These are phyloP conservation scores for Aurinia saxatilis DNA, from an alignment of 345 rosid genomes.

Conservation along the genomic window DNA sequence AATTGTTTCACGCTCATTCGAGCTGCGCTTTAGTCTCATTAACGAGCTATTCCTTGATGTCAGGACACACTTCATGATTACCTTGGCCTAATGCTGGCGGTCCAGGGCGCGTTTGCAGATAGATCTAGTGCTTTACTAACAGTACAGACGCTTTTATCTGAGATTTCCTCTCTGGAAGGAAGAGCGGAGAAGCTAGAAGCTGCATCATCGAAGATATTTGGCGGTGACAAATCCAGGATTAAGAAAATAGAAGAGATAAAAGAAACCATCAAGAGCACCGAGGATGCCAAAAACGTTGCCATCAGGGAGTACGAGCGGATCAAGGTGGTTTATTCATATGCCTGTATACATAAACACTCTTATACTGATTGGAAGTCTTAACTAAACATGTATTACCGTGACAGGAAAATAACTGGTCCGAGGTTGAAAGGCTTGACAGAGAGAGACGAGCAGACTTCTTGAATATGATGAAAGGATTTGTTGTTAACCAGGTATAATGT, in stretches of 20 bases:
- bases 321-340: slow-evolving; percentile 39
- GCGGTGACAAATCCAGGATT: slow-evolving; percentile 93
- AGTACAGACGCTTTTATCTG: slow-evolving; percentile 85
- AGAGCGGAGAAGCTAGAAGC: slow-evolving; percentile 90
- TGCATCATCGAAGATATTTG: slow-evolving; percentile 90
- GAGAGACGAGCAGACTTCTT: slow-evolving; percentile 77
- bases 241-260: slow-evolving; percentile 80
- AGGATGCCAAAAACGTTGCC: slow-evolving; percentile 84
- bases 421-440: slow-evolving; percentile 77
- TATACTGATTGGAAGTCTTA: background rate
- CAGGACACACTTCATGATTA: slow-evolving; percentile 93
- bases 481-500: slow-evolving; percentile 66
- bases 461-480: slow-evolving; percentile 92
- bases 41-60: background rate
- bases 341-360: background rate
- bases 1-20: background rate
- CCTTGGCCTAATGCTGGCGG: slow-evolving; percentile 83
- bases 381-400: background rate
- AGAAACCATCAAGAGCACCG: slow-evolving; percentile 69
- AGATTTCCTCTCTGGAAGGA: slow-evolving; percentile 55
- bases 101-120: slow-evolving; percentile 83
- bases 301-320: slow-evolving; percentile 81
- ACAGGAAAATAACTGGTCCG: slow-evolving; percentile 81
- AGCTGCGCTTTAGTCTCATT: background rate
- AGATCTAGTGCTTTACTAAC: slow-evolving; percentile 84